Conservation (phyloP, 2,329 filamentous ascomycete species). For the Scolecobasidium constrictum region DNA sequence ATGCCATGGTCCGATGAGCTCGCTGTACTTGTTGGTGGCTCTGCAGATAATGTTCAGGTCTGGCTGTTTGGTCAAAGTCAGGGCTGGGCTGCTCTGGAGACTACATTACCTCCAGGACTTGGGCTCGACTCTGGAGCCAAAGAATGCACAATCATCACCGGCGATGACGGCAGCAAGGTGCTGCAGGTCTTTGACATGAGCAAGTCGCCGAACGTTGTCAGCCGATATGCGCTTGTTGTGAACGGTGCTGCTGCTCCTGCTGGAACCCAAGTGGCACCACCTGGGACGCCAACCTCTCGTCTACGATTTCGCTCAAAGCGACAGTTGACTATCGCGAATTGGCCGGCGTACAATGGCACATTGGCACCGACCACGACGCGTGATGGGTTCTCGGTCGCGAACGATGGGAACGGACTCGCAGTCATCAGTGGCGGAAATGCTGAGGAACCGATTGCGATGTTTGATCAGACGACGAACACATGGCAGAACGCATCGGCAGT, state of each 20-base stretch:
- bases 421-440: conserved; percentile 68
- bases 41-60: conserved; percentile 52
- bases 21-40: conserved; percentile 66
- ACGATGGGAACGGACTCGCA: conserved; percentile 53
- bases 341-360: conserved; percentile 70
- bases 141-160: conserved; percentile 55
- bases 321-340: conserved; percentile 49
- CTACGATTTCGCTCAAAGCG: conserved; percentile 32
- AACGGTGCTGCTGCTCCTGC: conserved; percentile 41
- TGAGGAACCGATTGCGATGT: conserved; percentile 61
- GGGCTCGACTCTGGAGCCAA: conserved; percentile 42
- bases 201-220: conserved; percentile 63
- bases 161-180: conserved; percentile 66
- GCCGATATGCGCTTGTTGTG: conserved; percentile 55
- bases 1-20: conserved; percentile 62
- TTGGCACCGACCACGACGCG: conserved; percentile 56
- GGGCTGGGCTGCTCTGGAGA: conserved; percentile 59
- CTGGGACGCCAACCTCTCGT: conserved; percentile 9
- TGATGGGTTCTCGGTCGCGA: conserved; percentile 61
- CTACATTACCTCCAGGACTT: conserved; percentile 47
- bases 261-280: conserved; percentile 32
- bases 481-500: conserved; percentile 69
- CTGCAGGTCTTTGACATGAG: conserved; percentile 70
- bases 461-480: conserved; percentile 61
- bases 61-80: conserved; percentile 56